These are phyloP conservation scores for Corinectria fuckeliana DNA, from an alignment of 2,329 filamentous ascomycete genomes.

Conservation along the genomic window DNA sequence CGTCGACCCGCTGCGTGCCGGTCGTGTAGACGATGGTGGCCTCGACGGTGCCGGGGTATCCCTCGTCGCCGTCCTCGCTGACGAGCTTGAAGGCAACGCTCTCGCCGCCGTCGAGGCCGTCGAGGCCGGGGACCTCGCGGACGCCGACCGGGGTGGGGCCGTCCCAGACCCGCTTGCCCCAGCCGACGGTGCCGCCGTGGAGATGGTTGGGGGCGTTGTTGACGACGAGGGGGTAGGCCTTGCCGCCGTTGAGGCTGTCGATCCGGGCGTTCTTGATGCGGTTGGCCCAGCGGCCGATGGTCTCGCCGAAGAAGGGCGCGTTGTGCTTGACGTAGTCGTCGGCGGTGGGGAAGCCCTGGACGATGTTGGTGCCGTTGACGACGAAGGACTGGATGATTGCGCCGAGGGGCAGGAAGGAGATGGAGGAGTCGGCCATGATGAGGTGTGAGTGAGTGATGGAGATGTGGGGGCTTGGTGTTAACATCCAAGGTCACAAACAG, in stretches of 20 bases:
- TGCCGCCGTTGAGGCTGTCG: slow-evolving; percentile 71
- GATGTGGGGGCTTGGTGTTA: not conserved
- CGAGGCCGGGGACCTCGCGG: slow-evolving; percentile 56
- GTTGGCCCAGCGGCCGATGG: slow-evolving; percentile 86
- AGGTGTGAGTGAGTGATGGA: slow-evolving; percentile 9
- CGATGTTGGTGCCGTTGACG: slow-evolving; percentile 82
- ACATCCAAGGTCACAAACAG: not conserved
- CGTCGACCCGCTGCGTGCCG: slow-evolving; percentile 67
- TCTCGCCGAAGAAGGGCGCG: slow-evolving; percentile 86
- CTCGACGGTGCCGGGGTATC: slow-evolving; percentile 86
- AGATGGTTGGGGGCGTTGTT: slow-evolving; percentile 82
- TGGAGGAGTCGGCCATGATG: slow-evolving; percentile 55
- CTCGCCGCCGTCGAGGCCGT: slow-evolving; percentile 65
- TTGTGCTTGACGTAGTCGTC: slow-evolving; percentile 80
- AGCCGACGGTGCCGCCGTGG: slow-evolving; percentile 76
- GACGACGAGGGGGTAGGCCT: slow-evolving; percentile 70
- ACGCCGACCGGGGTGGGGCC: slow-evolving; percentile 70
- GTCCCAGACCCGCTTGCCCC: slow-evolving; percentile 80
- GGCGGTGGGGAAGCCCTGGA: slow-evolving; percentile 80
- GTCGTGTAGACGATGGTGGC: slow-evolving; percentile 80
- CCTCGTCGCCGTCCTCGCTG: slow-evolving; percentile 84
- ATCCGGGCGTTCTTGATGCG: slow-evolving; percentile 77
- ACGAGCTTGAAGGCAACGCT: slow-evolving; percentile 69
- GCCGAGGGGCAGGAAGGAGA: slow-evolving; percentile 75
- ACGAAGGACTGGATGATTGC: slow-evolving; percentile 83